These are phyloP conservation scores for Fusarium nodosum DNA, from an alignment of 2,329 filamentous ascomycete species.

Conservation along the genomic window DNA sequence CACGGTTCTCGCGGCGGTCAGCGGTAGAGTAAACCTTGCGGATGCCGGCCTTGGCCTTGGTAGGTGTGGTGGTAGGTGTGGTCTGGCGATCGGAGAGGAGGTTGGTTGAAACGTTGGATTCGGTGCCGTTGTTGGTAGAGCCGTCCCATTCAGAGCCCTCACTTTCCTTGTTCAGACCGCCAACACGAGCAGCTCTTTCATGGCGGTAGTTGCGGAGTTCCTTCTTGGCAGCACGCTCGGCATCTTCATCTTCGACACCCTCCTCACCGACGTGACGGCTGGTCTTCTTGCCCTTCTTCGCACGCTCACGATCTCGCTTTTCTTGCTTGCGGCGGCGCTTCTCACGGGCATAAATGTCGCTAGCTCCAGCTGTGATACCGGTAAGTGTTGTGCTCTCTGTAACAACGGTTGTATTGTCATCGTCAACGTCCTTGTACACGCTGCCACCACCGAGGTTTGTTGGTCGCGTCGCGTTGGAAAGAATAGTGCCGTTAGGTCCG, in stretches of 20 bases:
- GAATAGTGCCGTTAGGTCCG: conserved; percentile 87
- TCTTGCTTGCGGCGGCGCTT: conserved; percentile 67
- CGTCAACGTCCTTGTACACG: conserved; percentile 79
- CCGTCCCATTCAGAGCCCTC: conserved; percentile 87
- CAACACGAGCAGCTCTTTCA: conserved; percentile 87
- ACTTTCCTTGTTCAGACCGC: conserved; percentile 85
- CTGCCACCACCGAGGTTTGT: conserved; percentile 91
- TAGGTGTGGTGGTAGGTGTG: conserved; percentile 68
- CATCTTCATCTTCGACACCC: conserved; percentile 72
- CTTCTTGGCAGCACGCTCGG: conserved; percentile 73
- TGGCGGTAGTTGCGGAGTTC: conserved; percentile 87
- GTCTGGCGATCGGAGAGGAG: conserved; percentile 70
- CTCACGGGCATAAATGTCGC: conserved; percentile 68
- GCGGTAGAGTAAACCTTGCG: conserved; percentile 73
- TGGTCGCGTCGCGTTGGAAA: conserved; percentile 84
- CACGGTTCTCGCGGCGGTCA: conserved; percentile 66
- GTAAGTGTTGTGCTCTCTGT: conserved; percentile 63
- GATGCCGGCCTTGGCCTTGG: conserved; percentile 60
- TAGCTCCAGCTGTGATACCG: conserved; percentile 70
- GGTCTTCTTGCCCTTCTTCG: conserved; percentile 61
- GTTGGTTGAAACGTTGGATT: conserved; percentile 73
- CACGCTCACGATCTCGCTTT: conserved; percentile 59
- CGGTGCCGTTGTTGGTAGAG: conserved; percentile 72
- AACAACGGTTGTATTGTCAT: conserved; percentile 61
- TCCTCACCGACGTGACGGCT: conserved; percentile 67